phyloP scores from a whole-genome alignment of 2,329 filamentous ascomycete genomes.

The Aphanocladium album region DNA sequence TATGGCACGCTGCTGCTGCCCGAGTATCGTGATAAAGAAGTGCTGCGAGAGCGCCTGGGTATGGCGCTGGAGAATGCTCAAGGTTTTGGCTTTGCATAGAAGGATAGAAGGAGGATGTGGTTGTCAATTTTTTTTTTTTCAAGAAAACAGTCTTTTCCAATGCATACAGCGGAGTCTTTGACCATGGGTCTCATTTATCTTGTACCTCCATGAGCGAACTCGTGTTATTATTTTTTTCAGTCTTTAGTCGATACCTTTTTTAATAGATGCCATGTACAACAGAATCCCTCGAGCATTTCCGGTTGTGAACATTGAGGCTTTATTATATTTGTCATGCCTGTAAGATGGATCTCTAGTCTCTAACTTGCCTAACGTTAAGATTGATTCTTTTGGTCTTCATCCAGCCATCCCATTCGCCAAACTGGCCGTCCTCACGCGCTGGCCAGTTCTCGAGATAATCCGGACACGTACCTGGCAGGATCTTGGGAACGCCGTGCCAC shows the following conservation, averaged over 20 bases:
- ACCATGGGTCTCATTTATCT: not conserved
- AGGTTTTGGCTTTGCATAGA: constrained; percentile 78
- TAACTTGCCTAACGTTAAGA: constrained; percentile 88
- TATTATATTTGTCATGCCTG: not conserved
- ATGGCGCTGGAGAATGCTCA: constrained; percentile 84
- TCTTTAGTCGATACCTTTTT: not conserved
- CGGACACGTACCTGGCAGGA: constrained; percentile 75
- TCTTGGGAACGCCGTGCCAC: constrained; percentile 92
- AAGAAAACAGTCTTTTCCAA: not conserved
- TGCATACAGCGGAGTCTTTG: constrained; percentile 5
- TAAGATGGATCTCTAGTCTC: constrained; percentile 32
- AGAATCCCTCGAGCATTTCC: too few species aligned
- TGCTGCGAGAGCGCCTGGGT: constrained; percentile 68
- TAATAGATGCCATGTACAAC: constrained; percentile 7
- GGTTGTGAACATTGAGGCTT: not conserved
- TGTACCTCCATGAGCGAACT: constrained; percentile 6
- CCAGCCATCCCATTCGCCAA: constrained; percentile 75
- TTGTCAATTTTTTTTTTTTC: not conserved
- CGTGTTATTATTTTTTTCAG: not conserved
- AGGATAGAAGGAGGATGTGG: not conserved
- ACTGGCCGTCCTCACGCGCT: constrained; percentile 43
- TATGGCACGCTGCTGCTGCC: constrained; percentile 85
- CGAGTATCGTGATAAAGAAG: constrained; percentile 67
- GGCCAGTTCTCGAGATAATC: constrained; percentile 72
- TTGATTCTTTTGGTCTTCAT: constrained; percentile 86